Evolutionary conservation across 2,329 filamentous ascomycete genomes (phyloP), one percentile per base, ranked within the genome.

Genomic region (Lecanicillium sp.): DNA sequence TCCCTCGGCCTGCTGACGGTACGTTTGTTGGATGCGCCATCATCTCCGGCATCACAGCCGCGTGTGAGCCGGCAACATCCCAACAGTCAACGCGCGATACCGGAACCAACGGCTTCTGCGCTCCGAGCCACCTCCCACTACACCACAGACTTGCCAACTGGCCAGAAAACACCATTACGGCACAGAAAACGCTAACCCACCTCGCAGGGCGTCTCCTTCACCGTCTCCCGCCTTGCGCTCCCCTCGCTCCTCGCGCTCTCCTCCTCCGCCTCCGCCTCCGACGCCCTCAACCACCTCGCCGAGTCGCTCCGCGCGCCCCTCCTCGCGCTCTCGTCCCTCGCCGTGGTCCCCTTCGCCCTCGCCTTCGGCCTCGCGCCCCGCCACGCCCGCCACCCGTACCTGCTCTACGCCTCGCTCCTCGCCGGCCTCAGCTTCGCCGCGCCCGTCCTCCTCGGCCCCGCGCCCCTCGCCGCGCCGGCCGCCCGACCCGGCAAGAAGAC

Each of bases 1-100:
- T 91, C 86, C 59, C 77, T 96, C 50, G 91, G 91, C 54, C 77
- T 96, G 49, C 71, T 95, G 66, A 95, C 90, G 51, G 90, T 95
- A 79, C 60, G 85, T 73, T 14, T n/a, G n/a, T n/a, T n/a, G n/a
- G n/a, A n/a, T n/a, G n/a, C n/a, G n/a, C n/a, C 35, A 20, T 23
- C 5, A 23, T 10, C 43, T 29, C 17, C 15, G 43, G 26, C 48
- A 46, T 20, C 47, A 49, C 49, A n/a, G n/a, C n/a, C n/a, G n/a
- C n/a, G n/a, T n/a, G n/a, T n/a, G n/a, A n/a, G n/a, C n/a, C n/a
- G n/a, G n/a, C n/a, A n/a, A n/a, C n/a, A n/a, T n/a, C n/a, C n/a
- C n/a, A n/a, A n/a, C n/a, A n/a, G n/a, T n/a, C n/a, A n/a, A n/a
- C n/a, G n/a, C 52, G 44, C 39, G 37, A 51, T 51, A 50, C 45